Percentiles rank a stretch among this genome's conserved stretches.
Conservation (phyloP, 2,329 filamentous ascomycete species). For the Cryphonectria naterciae region DNA sequence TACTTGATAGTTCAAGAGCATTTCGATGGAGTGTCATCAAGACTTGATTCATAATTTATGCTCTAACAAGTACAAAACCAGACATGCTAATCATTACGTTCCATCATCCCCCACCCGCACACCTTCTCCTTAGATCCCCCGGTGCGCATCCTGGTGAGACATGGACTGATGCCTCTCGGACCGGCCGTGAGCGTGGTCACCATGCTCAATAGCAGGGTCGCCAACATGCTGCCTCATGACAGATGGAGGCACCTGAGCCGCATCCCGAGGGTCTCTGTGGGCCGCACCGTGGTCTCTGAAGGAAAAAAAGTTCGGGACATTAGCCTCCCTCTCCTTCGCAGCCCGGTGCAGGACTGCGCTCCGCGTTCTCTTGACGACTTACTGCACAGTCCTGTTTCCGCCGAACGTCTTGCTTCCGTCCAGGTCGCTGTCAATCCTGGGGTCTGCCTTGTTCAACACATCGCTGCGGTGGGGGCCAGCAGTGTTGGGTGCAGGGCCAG, state of each 20-base stretch:
- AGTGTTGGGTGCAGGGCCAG: conserved; percentile 48
- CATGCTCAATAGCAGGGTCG: conserved; percentile 50
- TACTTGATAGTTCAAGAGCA: not conserved
- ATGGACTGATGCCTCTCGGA: conserved; percentile 50
- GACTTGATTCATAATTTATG: not conserved
- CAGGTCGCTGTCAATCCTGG: conserved; percentile 58
- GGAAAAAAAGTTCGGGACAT: not conserved
- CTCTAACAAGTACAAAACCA: not conserved
- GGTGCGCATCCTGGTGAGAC: conserved; percentile 53
- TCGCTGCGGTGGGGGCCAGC: conserved; percentile 58
- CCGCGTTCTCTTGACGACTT: conserved; percentile 41
- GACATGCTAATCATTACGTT: conserved; percentile 1
- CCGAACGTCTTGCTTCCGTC: conserved; percentile 60
- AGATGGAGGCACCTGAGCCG: conserved; percentile 61
- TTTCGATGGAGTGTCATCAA: not conserved
- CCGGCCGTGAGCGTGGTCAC: conserved; percentile 47
- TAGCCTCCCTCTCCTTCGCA: not conserved
- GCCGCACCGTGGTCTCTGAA: not conserved
- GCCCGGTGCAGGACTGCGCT: not conserved
- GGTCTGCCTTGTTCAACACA: conserved; percentile 58
- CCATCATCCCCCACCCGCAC: not conserved
- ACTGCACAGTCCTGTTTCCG: conserved; percentile 54
- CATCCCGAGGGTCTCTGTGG: conserved; percentile 54
- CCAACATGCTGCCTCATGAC: conserved; percentile 53
- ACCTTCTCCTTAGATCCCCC: conserved; percentile 46